These are phyloP conservation scores for Zygotorulaspora chibaensis DNA, from an alignment of 805 yeast genomes.

Conservation along the genomic window DNA sequence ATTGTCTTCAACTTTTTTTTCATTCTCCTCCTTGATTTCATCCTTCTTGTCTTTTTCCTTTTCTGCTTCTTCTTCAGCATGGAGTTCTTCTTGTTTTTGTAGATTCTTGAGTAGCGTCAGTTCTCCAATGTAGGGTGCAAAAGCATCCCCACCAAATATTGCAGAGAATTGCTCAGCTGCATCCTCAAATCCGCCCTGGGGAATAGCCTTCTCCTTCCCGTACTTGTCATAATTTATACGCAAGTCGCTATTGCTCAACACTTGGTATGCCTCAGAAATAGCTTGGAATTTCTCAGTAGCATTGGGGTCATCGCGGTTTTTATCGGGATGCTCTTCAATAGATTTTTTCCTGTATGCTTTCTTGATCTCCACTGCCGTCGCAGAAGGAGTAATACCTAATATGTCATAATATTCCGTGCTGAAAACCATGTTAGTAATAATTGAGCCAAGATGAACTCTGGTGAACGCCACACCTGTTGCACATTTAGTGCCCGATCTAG, in stretches of 20 bases:
- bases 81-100: slow-evolving; percentile 53
- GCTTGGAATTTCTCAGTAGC: slow-evolving; percentile 67
- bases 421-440: slow-evolving; percentile 52
- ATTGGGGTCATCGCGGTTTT: slow-evolving; percentile 68
- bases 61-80: slow-evolving; percentile 43
- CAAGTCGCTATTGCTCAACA: slow-evolving; percentile 58
- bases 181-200: slow-evolving; percentile 69
- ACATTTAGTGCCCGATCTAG: background rate
- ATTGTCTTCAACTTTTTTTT: slow-evolving; percentile 4
- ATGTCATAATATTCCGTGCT: slow-evolving; percentile 72
- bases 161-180: slow-evolving; percentile 65
- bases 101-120: slow-evolving; percentile 72
- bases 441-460: background rate
- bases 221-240: slow-evolving; percentile 67
- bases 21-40: slow-evolving; percentile 24
- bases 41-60: slow-evolving; percentile 35
- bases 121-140: slow-evolving; percentile 84
- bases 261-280: slow-evolving; percentile 72
- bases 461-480: background rate
- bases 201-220: slow-evolving; percentile 70
- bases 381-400: slow-evolving; percentile 52
- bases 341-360: slow-evolving; percentile 79
- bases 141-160: slow-evolving; percentile 89
- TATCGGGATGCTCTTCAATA: slow-evolving; percentile 73
- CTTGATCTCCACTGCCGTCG: slow-evolving; percentile 64